Evolutionary conservation across 2,329 filamentous ascomycete species (phyloP), one percentile per base, ranked within the genome.

Genomic region (Xylaria hypoxylon): DNA sequence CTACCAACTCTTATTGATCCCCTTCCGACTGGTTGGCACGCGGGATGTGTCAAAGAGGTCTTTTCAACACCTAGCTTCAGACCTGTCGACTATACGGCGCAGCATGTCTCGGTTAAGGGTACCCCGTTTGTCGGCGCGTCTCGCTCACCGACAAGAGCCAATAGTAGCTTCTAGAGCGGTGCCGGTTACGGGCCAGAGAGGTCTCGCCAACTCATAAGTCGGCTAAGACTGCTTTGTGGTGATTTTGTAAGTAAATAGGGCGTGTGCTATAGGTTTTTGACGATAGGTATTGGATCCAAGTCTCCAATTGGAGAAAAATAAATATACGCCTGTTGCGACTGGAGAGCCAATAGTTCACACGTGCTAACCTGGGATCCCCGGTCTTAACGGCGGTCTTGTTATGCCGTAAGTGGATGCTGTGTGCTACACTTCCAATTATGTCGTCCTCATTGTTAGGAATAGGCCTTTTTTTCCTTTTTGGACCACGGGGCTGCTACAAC

Each of bases 121-220:
- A 33, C 59, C 63, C 63, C 19, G 53, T 63, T 59, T 45, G 45
- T 44, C 59, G 47, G 38, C 48, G 59, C 51, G n/a, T 62, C 58
- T 69, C 67, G 67, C 67, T 65, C 64, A 62, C 67, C 67, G 67
- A 69, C 35, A 44, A 38, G 45, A 13, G 42, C 26, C 47, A 51
- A 31, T 51, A 26, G n/a, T 22, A 53, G 44, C 40, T 53, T 42
- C 13, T 42, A 44, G 31, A 64, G 31, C 26, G 56, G 31, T 58
- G 59, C 13, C n/a, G 44, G 45, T 26, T 38, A 24, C n/a, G 22
- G 15, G 40, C 26, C 24, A 31, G 50, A 17, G 33, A 48, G 24
- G 52, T 59, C 33, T 55, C 7, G 40, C 52, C 31, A 50, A 35
- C 35, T 61, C 24, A 24, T 33, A n/a, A n/a, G n/a, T n/a, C n/a